Evolutionary conservation across 176 grass and related monocot species (phyloP).

Genomic region (Lolium multiflorum): DNA sequence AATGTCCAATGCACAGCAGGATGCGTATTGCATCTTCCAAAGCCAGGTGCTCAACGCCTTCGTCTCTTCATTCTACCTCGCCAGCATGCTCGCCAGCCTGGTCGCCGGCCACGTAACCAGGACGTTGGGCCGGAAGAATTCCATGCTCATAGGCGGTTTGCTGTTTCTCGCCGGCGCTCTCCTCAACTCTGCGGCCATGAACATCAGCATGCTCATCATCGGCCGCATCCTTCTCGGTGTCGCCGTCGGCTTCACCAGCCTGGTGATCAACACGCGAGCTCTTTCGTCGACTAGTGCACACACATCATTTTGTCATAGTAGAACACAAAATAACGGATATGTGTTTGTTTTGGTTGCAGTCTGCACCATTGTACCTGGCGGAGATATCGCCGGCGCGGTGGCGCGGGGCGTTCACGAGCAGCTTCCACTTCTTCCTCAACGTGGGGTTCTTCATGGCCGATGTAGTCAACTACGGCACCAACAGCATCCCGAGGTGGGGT

Average conservation of each 20-base stretch:
- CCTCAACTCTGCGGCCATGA: conserved; percentile 61
- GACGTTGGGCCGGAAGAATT: conserved; percentile 48
- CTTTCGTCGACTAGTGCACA: too few species aligned
- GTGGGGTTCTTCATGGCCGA: conserved; percentile 71
- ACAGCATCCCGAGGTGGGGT: conserved; percentile 55
- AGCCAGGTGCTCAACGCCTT: conserved; percentile 64
- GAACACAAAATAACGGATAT: too few species aligned
- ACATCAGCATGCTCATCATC: conserved; percentile 78
- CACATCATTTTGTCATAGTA: too few species aligned
- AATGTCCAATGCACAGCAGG: conserved; percentile 51
- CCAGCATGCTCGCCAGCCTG: conserved; percentile 57
- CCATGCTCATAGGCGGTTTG: conserved; percentile 66
- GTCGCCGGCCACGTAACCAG: conserved; percentile 63
- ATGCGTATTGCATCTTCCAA: conserved; percentile 76
- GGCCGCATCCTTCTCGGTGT: conserved; percentile 79
- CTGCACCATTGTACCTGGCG: conserved; percentile 74
- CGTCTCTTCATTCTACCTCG: conserved; percentile 77
- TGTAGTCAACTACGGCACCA: conserved; percentile 69
- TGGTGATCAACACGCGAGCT: not conserved
- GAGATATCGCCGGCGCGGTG: conserved; percentile 75
- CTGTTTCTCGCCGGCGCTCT: conserved; percentile 62
- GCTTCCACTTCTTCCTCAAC: conserved; percentile 77
- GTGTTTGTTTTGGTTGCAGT: conserved; percentile 26
- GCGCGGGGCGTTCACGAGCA: conserved; percentile 77
- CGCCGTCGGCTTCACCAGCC: conserved; percentile 70